phyloP scores from a whole-genome alignment of 1,284 basidiomycete genomes.

The Kwoniella shivajii region DNA sequence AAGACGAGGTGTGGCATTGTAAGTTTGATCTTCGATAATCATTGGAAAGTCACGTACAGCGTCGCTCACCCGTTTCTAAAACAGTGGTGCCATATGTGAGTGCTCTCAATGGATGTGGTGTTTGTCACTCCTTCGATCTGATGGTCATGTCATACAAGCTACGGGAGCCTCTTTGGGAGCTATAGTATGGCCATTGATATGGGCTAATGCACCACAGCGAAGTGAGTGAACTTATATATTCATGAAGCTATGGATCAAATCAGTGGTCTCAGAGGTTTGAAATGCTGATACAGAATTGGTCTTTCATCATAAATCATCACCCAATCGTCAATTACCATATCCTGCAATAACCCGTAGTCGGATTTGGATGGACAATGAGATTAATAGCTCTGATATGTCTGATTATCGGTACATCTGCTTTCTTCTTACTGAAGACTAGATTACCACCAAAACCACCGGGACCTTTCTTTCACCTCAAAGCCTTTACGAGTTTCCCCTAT shows the following conservation, averaged over 20 bases:
- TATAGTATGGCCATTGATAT: constrained; percentile 43
- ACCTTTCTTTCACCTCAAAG: constrained; percentile 35
- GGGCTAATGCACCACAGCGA: constrained; percentile 39
- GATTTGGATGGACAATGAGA: constrained; percentile 45
- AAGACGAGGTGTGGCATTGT: constrained; percentile 45
- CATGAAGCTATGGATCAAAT: neutral
- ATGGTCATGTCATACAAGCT: constrained; percentile 15
- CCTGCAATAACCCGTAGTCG: constrained; percentile 22
- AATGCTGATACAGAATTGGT: no score
- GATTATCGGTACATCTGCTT: constrained; percentile 25
- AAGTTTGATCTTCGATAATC: constrained; percentile 5
- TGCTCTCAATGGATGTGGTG: neutral
- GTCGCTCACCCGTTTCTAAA: neutral
- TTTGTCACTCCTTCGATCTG: neutral
- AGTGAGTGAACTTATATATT: constrained; percentile 17
- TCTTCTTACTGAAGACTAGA: constrained; percentile 39
- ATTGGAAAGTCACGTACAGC: neutral
- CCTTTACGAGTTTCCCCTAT: constrained; percentile 39
- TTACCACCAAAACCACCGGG: constrained; percentile 40
- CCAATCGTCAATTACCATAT: neutral
- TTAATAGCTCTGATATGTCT: constrained; percentile 40
- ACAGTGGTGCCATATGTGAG: constrained; percentile 36
- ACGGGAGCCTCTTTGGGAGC: constrained; percentile 42
- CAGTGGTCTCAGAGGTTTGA: neutral
- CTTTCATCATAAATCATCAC: no score